Evolutionary conservation across 2,329 filamentous ascomycete genomes (phyloP).

Genomic region (Exutisphaerella laricina): DNA sequence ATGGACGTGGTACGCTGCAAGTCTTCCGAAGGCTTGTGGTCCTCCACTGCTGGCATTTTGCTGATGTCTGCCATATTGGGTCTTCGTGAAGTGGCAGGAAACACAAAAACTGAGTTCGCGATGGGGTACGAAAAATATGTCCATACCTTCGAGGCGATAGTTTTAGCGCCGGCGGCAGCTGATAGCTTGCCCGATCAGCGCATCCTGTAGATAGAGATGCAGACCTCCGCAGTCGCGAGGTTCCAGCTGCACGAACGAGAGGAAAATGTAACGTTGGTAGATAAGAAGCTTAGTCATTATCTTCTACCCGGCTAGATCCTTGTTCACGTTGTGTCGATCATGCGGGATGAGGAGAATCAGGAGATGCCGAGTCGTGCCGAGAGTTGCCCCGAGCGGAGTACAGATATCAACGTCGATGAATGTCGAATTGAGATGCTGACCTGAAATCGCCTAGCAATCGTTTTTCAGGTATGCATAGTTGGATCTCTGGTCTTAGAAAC

Average conservation of each 20-base stretch:
- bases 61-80: conserved; percentile 5
- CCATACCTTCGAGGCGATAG: not conserved
- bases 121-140: no score
- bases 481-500: no score
- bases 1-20: conserved; percentile 14
- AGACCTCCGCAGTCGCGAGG: not conserved
- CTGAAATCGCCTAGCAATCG: no score
- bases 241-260: not conserved
- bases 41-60: conserved; percentile 11
- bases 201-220: not conserved
- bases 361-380: no score
- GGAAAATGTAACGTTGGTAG: not conserved
- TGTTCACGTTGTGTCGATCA: no score
- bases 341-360: no score
- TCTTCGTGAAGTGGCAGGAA: not conserved
- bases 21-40: conserved; percentile 6
- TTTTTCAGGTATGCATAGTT: no score
- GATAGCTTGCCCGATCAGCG: conserved; percentile 4
- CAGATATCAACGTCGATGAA: no score
- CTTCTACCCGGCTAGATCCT: conserved; percentile 1
- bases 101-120: no score
- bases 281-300: not conserved
- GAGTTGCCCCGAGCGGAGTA: no score
- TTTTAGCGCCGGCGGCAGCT: conserved; percentile 2
- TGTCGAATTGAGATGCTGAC: no score